These are phyloP conservation scores for Kitagawia praeruptora DNA, from an alignment of 129 eudicot genomes.

Conservation along the genomic window DNA sequence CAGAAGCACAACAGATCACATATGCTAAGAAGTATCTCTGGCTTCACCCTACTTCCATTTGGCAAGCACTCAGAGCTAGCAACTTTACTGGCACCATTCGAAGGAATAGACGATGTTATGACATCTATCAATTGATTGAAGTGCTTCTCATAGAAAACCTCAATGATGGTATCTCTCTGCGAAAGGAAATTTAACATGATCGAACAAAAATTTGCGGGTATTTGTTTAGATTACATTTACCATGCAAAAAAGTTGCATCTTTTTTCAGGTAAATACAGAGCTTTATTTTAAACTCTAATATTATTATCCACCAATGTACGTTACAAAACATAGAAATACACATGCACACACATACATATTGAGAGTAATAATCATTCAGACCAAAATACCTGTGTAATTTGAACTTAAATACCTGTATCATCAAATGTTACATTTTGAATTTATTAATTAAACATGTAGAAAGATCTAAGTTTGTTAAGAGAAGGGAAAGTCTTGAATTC, in stretches of 20 bases:
- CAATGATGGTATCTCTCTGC: slow-evolving; percentile 82
- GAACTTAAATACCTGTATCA: background rate
- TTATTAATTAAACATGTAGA: too few species aligned
- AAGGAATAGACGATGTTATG: slow-evolving; percentile 61
- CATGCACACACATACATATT: too few species aligned
- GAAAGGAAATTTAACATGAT: slow-evolving; percentile 14
- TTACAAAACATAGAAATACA: too few species aligned
- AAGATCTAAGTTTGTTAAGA: background rate
- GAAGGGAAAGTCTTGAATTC: background rate
- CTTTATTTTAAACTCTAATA: too few species aligned
- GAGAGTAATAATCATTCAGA: too few species aligned
- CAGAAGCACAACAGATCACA: slow-evolving; percentile 93
- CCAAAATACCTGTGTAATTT: too few species aligned
- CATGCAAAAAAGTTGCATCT: background rate
- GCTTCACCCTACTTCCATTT: slow-evolving; percentile 41
- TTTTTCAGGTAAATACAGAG: background rate
- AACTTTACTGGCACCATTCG: slow-evolving; percentile 23
- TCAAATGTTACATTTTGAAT: too few species aligned
- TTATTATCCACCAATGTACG: too few species aligned
- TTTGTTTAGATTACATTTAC: background rate
- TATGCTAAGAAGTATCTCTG: slow-evolving; percentile 71
- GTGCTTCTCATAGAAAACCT: slow-evolving; percentile 81
- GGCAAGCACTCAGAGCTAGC: slow-evolving; percentile 23
- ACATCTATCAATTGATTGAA: slow-evolving; percentile 73
- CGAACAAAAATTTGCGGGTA: background rate